Evolutionary conservation across 352 stramenopile species (phyloP).

Genomic region (Globisporangium okanoganense): DNA sequence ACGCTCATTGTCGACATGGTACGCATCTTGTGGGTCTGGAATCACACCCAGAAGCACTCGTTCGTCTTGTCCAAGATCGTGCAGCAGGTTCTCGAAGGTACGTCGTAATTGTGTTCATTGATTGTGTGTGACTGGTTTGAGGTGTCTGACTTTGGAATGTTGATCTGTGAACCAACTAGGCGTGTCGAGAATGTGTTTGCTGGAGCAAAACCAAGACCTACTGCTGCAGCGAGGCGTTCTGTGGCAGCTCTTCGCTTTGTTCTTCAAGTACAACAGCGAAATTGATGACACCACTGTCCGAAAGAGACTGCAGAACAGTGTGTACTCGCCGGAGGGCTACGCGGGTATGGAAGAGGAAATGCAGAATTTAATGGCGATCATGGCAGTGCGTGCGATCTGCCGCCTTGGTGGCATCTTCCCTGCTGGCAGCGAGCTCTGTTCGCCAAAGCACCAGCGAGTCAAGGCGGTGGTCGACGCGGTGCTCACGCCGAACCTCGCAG

Average conservation of each 20-base stretch:
- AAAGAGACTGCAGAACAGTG: conserved; percentile 31
- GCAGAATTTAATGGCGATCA: conserved; percentile 73
- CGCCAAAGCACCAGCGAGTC: conserved; percentile 38
- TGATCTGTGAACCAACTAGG: conserved; percentile 22
- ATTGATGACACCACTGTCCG: conserved; percentile 53
- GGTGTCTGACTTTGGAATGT: not conserved
- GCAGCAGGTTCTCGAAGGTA: conserved; percentile 78
- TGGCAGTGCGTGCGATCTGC: conserved; percentile 62
- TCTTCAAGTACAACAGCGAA: conserved; percentile 59
- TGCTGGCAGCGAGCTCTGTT: conserved; percentile 42
- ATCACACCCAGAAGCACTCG: conserved; percentile 34
- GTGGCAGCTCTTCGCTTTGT: conserved; percentile 69
- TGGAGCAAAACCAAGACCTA: conserved; percentile 53
- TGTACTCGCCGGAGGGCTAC: conserved; percentile 38
- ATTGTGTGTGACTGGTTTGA: not conserved
- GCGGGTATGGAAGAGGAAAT: conserved; percentile 40
- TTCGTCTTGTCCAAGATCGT: conserved; percentile 62
- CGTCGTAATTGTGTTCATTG: not conserved
- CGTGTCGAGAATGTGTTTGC: conserved; percentile 54
- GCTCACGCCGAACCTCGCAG: conserved; percentile 72
- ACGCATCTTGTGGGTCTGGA: conserved; percentile 74
- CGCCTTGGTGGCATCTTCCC: conserved; percentile 63
- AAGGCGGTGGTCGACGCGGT: conserved; percentile 44
- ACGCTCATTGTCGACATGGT: conserved; percentile 71
- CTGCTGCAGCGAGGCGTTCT: conserved; percentile 49